Evolutionary conservation across 2,329 filamentous ascomycete species (phyloP), one percentile per base, ranked within the genome.

Genomic region (Cladosporium sp.): DNA sequence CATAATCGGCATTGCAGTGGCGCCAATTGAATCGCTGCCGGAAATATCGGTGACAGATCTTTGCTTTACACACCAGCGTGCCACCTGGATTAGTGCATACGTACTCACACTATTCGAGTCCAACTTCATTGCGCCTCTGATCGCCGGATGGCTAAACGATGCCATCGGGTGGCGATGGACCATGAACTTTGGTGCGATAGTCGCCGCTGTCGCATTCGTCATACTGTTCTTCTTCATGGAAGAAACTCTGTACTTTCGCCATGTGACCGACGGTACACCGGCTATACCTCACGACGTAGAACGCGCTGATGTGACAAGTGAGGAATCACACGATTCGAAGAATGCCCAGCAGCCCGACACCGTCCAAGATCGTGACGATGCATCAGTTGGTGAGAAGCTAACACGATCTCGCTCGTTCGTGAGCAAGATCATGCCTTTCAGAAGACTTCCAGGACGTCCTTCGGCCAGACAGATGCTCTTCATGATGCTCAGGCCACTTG

Each of bases 151-250:
- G 64, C 77, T 83, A 59, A 72, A 72, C 36, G 74, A 80, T 40
- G 73, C 72, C 1, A 71, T 74, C 58, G 78, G 78, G 1, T 82
- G 79, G 79, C 61, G 74, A 55, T 82, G 79, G 77, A 74, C 76
- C 15, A 71, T 79, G 25, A 67, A 25, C 62, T 83, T 80, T 73
- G 77, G 77, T 35, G 79, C 82, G 4, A 83, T 86, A 20, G 76
- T 85, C 60, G 68, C 72, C 2, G 80, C 70, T 0, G 68, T 78
- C 1, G 73, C 71, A 8, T 78, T 80, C 34, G 62, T 84, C n/a
- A 74, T 83, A 60, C 68, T 80, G 1, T 84, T 83, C 70, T 80
- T 85, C 64, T 78, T 80, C 66, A 78, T 84, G 74, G 83, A 85
- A 67, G 83, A 85, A 66, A 84, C 83, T 5, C 84, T 81, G 65